phyloP scores from a whole-genome alignment of 2,329 filamentous ascomycete species.

The Fusarium metavorans region DNA sequence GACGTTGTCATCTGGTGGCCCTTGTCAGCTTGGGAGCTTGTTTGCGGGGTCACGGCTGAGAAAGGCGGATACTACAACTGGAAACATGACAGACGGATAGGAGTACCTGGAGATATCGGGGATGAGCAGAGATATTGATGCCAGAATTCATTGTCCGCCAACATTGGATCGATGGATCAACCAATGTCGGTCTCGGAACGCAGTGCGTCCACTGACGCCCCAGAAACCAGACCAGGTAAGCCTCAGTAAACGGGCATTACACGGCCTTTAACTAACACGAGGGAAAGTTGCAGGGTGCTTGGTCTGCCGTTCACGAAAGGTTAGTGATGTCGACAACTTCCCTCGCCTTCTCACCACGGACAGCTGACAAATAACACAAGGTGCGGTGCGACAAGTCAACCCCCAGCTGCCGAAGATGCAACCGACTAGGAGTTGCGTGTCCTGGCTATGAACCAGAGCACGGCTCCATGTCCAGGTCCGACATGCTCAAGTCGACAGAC shows the following conservation, averaged over 20 bases:
- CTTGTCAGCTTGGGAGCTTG: background rate
- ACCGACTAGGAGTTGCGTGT: constrained; percentile 42
- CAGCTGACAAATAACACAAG: background rate
- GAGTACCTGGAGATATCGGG: background rate
- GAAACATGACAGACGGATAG: background rate
- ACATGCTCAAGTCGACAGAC: constrained; percentile 40
- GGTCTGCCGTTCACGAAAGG: background rate
- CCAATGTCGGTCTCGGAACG: background rate
- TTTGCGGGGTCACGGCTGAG: background rate
- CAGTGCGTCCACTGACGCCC: background rate
- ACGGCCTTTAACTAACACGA: background rate
- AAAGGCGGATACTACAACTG: background rate
- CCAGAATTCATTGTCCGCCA: background rate
- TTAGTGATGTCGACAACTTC: background rate
- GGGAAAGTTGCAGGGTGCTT: background rate
- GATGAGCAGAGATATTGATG: background rate
- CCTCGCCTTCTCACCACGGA: background rate
- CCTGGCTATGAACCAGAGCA: constrained; percentile 37
- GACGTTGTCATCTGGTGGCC: background rate
- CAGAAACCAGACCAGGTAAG: background rate
- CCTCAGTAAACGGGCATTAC: background rate
- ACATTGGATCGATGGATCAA: background rate
- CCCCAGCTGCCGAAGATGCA: constrained; percentile 17
- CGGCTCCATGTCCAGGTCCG: constrained; percentile 34
- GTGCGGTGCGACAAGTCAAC: constrained; percentile 16